phyloP scores from a whole-genome alignment of 768 basidiomycete species.

The Chalciporus pseudorubinellus region DNA sequence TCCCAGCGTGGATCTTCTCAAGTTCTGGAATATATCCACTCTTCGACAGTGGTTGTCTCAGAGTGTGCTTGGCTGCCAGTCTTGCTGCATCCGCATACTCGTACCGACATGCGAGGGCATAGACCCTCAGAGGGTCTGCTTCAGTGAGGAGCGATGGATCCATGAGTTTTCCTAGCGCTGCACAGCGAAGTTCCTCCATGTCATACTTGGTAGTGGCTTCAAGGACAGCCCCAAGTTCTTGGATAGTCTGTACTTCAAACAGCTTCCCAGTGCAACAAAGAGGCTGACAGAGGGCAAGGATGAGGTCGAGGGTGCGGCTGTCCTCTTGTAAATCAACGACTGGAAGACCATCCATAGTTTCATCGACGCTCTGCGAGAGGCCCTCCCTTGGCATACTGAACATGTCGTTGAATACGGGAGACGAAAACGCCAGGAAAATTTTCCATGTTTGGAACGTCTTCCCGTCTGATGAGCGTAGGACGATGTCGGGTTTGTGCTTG shows the following conservation, averaged over 20 bases:
- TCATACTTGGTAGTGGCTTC: conserved; percentile 16
- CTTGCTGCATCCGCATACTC: neutral
- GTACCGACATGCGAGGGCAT: conserved; percentile 13
- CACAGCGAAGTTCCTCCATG: conserved; percentile 5
- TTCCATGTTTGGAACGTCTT: conserved; percentile 8
- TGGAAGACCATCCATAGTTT: neutral
- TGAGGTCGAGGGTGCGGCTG: neutral
- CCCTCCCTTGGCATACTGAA: conserved; percentile 12
- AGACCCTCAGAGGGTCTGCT: conserved; percentile 6
- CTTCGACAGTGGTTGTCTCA: conserved; percentile 3
- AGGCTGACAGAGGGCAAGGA: conserved; percentile 14
- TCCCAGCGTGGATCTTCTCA: conserved; percentile 9
- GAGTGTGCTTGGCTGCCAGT: conserved; percentile 10
- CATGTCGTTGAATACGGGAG: conserved; percentile 15
- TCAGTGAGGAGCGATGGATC: neutral
- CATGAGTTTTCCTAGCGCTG: conserved; percentile 5
- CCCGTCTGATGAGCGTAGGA: conserved; percentile 15
- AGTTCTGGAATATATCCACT: conserved; percentile 6
- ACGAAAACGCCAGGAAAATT: conserved; percentile 4
- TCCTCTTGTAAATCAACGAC: conserved; percentile 16
- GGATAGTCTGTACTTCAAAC: neutral
- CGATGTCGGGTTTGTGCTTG: conserved; percentile 8
- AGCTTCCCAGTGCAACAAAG: neutral
- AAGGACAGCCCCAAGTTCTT: conserved; percentile 8
- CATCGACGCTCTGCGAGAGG: neutral